These are phyloP conservation scores for Hibiscus tridactylites DNA, from an alignment of 345 rosid species.

Conservation along the genomic window DNA sequence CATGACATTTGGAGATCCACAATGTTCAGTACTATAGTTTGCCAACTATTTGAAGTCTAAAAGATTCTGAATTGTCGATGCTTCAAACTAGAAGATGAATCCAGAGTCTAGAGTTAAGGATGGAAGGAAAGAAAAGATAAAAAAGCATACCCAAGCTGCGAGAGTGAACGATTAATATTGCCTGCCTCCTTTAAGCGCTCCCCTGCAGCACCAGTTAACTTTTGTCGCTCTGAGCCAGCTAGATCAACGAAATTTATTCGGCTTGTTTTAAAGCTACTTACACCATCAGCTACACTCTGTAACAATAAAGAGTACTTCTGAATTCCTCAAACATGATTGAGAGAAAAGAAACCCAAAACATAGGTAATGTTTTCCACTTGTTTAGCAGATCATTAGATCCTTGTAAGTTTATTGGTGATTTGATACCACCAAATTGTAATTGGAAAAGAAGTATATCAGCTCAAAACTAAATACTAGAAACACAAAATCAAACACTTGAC, in stretches of 20 bases:
- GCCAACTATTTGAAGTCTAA: neutral
- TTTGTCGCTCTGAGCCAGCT: conserved; percentile 98
- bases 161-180: conserved; percentile 91
- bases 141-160: conserved; percentile 88
- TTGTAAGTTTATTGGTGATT: neutral
- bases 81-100: neutral
- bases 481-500: neutral
- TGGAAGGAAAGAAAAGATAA: neutral
- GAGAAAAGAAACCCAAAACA: conserved; percentile 6
- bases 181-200: conserved; percentile 98
- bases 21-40: neutral
- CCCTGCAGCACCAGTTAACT: conserved; percentile 91
- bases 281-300: conserved; percentile 75
- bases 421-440: neutral
- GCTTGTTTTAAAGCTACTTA: conserved; percentile 87
- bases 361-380: neutral
- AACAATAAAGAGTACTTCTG: conserved; percentile 17
- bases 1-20: neutral
- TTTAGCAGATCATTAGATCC: neutral
- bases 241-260: conserved; percentile 98
- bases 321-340: conserved; percentile 3
- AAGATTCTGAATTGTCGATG: neutral
- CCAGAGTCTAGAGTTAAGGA: neutral
- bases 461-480: neutral
- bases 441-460: neutral